Percentiles rank a stretch among this genome's conserved stretches.
phyloP scores from a whole-genome alignment of 2,329 filamentous ascomycete genomes.

The Aspergillus unguis region DNA sequence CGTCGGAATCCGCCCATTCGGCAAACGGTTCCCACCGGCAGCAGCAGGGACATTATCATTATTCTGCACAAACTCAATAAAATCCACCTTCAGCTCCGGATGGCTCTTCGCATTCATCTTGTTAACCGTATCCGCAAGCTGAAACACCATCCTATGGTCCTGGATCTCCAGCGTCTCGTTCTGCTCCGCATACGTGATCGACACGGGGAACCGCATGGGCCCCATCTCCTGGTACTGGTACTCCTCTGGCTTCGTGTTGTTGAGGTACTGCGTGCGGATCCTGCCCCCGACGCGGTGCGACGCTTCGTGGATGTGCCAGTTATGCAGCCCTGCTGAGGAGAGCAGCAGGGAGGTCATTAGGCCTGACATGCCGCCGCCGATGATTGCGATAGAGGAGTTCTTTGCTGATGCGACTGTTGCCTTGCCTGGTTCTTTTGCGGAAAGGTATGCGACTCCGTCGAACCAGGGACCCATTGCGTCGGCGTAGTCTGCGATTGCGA shows the following conservation, averaged over 20 bases:
- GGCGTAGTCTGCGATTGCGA: slow-evolving; percentile 36
- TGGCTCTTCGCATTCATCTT: slow-evolving; percentile 35
- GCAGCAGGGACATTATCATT: slow-evolving; percentile 53
- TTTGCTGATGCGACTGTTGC: slow-evolving; percentile 31
- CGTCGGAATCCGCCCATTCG: slow-evolving; percentile 54
- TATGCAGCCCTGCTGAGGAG: slow-evolving; percentile 44
- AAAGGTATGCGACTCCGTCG: slow-evolving; percentile 38
- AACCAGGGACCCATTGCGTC: slow-evolving; percentile 42
- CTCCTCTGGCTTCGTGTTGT: slow-evolving; percentile 34
- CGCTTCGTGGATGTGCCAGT: slow-evolving; percentile 47
- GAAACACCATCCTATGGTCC: slow-evolving; percentile 45
- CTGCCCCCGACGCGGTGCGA: slow-evolving; percentile 43
- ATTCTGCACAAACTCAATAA: slow-evolving; percentile 43
- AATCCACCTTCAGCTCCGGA: slow-evolving; percentile 38
- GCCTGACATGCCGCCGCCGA: slow-evolving; percentile 39
- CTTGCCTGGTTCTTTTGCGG: slow-evolving; percentile 26
- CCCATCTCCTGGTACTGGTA: slow-evolving; percentile 45
- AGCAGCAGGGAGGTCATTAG: slow-evolving; percentile 42
- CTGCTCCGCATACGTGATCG: slow-evolving; percentile 39
- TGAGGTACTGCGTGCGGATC: slow-evolving; percentile 45
- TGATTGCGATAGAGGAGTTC: slow-evolving; percentile 31
- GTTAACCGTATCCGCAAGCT: slow-evolving; percentile 43
- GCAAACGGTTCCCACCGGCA: slow-evolving; percentile 46
- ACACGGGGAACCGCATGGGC: slow-evolving; percentile 45
- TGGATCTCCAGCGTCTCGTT: slow-evolving; percentile 44